These are phyloP conservation scores for Grosmannia serpens DNA, from an alignment of 2,329 filamentous ascomycete species.

Conservation along the genomic window DNA sequence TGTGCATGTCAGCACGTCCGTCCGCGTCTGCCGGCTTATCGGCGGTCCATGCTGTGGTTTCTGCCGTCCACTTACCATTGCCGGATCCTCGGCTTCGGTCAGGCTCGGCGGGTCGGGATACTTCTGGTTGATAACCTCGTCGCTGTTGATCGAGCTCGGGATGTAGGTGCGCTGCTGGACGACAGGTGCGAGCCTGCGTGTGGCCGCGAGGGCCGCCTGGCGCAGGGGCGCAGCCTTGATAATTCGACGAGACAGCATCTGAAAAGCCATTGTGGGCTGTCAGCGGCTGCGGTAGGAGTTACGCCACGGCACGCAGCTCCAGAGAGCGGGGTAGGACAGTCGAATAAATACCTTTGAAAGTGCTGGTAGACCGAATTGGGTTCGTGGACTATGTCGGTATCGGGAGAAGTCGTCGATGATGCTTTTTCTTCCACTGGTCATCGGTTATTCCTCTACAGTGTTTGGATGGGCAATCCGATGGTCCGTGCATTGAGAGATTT, in stretches of 20 bases:
- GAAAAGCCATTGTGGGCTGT: not conserved
- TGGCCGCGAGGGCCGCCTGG: slow-evolving; percentile 31
- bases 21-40: slow-evolving; percentile 12
- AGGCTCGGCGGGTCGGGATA: slow-evolving; percentile 36
- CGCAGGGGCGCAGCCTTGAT: slow-evolving; percentile 37
- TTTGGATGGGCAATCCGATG: slow-evolving; percentile 7
- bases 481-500: slow-evolving; percentile 7
- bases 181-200: slow-evolving; percentile 35
- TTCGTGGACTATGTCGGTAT: not conserved
- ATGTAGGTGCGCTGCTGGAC: slow-evolving; percentile 47
- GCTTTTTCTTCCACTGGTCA: slow-evolving; percentile 8
- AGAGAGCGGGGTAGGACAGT: not conserved
- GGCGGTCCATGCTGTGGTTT: not conserved
- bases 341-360: slow-evolving; percentile 4
- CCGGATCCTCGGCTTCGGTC: slow-evolving; percentile 52
- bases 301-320: not conserved
- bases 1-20: slow-evolving; percentile 22
- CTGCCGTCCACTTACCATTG: slow-evolving; percentile 42
- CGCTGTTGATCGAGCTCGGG: slow-evolving; percentile 35
- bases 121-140: slow-evolving; percentile 36
- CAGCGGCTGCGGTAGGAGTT: not conserved
- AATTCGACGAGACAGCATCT: slow-evolving; percentile 54
- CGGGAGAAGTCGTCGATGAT: not conserved
- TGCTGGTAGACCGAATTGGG: slow-evolving; percentile 7
- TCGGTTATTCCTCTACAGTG: slow-evolving; percentile 11